These are phyloP conservation scores for Trichoderma citrinoviride DNA, from an alignment of 2,329 filamentous ascomycete species.

Conservation along the genomic window DNA sequence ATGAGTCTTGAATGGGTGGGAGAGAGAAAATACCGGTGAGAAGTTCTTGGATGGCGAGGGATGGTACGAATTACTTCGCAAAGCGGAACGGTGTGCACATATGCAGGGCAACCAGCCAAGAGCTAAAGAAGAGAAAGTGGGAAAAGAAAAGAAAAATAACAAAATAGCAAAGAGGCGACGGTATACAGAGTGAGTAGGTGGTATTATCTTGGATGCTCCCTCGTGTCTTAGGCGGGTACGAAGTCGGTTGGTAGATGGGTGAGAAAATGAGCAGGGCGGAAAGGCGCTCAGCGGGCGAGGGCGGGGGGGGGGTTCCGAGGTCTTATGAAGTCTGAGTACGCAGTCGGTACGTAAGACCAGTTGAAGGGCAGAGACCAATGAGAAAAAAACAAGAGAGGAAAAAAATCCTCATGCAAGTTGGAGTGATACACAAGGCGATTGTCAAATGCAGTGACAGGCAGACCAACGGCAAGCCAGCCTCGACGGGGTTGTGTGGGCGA, in stretches of 20 bases:
- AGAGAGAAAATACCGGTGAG: neutral
- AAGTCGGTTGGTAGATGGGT: neutral
- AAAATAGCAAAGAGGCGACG: neutral
- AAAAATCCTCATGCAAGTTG: neutral
- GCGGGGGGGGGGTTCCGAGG: conserved; percentile 17
- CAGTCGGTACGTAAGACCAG: too few species aligned
- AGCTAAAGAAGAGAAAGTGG: neutral
- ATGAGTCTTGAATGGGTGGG: neutral
- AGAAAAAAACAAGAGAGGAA: neutral
- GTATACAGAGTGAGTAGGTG: too few species aligned
- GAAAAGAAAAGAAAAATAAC: neutral
- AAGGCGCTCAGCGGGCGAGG: conserved; percentile 3
- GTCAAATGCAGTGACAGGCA: conserved; percentile 6
- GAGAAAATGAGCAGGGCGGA: neutral
- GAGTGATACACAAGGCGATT: neutral
- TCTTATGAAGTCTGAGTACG: neutral
- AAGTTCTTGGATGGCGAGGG: neutral
- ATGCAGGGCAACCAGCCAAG: conserved; percentile 4
- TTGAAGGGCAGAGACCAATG: too few species aligned
- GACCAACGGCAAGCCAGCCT: neutral
- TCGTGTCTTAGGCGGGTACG: conserved; percentile 16
- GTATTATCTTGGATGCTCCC: conserved; percentile 5
- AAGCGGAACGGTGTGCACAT: conserved; percentile 1
- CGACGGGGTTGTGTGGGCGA: conserved; percentile 21
- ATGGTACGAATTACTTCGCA: conserved; percentile 5